Evolutionary conservation across 2,329 filamentous ascomycete genomes (phyloP), one percentile per base, ranked within the genome.

Genomic region (Botrytis tulipae): DNA sequence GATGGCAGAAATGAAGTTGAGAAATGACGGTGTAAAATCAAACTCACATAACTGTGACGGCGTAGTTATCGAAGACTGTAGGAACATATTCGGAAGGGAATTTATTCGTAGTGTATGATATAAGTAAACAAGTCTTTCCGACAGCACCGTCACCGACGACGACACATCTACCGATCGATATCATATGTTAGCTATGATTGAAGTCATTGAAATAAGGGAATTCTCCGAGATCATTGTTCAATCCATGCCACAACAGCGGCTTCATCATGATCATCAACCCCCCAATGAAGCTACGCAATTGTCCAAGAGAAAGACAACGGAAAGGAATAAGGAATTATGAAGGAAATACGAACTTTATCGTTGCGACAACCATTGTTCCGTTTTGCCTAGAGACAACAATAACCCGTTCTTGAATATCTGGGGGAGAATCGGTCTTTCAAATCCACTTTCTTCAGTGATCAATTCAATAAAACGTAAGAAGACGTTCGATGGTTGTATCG

Each of bases 11-110:
- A 60, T 32, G 57, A 29, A 59, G 35, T 37, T 61, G 51, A 57
- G 40, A 42, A 57, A 54, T 57, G 66, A 57, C 48, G 66, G 48
- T 54, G 46, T 68, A 54, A 54, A 42, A 57, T 68, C 29, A 35
- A 68, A 91, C 94, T 91, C 88, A 98, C 96, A 99, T 99, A 79
- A 99, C 96, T 78, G 96, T 99, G 83, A 99, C 96, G 74, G 96
- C 96, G 89, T 99, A 99, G 86, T 99, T 99, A 85, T 99, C 96
- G 84, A 99, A 99, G 77, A 99, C 96, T 44, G 96, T 99, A 70
- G 96, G 96, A 74, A 99, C 96, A 84, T 99, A 99, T 95, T 99
- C 96, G 81, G 95, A 98, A 51, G 96, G 96, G 84, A 99, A 99
- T 82, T 98, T 98, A 89, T 99, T 99, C 77, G 96, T 99, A 77